phyloP scores from a whole-genome alignment of 2,329 filamentous ascomycete species.

The Paramyrothecium roridum region DNA sequence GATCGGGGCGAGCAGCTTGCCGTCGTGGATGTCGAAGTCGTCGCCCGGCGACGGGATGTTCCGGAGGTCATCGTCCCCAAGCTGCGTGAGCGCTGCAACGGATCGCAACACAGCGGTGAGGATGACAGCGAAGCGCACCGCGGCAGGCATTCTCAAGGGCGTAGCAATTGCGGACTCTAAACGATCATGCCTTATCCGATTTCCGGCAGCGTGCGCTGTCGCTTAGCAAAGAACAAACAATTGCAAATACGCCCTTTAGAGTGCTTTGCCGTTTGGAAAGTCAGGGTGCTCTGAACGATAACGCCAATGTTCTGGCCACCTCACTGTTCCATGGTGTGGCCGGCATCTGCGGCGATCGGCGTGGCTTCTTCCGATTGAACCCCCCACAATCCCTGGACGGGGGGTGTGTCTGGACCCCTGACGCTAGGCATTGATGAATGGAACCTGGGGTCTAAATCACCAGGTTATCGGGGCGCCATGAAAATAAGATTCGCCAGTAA shows the following conservation, averaged over 20 bases:
- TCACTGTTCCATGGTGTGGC: background rate
- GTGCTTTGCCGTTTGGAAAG: no score
- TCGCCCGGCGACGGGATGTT: slow-evolving; percentile 67
- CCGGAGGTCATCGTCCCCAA: slow-evolving; percentile 74
- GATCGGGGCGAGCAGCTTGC: slow-evolving; percentile 79
- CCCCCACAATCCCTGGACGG: background rate
- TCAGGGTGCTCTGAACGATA: background rate
- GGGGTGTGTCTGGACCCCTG: background rate
- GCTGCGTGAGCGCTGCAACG: slow-evolving; percentile 39
- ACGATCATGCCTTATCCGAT: background rate
- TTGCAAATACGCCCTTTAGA: background rate
- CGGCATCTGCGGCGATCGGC: background rate
- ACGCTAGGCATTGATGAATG: background rate
- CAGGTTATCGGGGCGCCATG: no score
- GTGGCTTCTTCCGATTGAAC: background rate
- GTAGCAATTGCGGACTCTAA: background rate
- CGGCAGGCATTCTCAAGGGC: slow-evolving; percentile 13
- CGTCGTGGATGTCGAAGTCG: slow-evolving; percentile 76
- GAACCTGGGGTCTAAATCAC: no score
- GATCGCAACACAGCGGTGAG: slow-evolving; percentile 11
- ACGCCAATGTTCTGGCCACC: background rate
- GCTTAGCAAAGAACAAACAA: background rate
- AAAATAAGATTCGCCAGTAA: no score
- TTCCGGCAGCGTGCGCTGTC: background rate
- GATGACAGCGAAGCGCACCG: slow-evolving; percentile 11